Evolutionary conservation across 495 filamentous ascomycete genomes (phyloP), one percentile per base, ranked within the genome.

Genomic region (Hypoxylon rickii): DNA sequence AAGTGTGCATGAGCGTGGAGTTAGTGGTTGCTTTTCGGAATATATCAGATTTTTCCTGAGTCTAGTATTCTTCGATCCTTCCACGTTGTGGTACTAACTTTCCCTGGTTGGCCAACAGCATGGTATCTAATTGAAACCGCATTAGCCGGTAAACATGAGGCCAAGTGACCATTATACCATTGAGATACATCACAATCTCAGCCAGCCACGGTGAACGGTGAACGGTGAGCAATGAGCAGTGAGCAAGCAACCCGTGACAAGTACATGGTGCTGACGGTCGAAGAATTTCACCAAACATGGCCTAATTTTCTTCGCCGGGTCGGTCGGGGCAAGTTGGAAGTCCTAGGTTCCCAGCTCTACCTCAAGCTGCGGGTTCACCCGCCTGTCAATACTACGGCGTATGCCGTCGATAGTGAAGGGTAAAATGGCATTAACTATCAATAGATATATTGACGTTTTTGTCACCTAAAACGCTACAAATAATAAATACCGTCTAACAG

Each of bases 1-100:
- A 63, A 57, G 45, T 55, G 52, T 65, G 63, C 51, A 66, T 55
- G 36, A 63, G 62, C 65, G 49, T 32, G 65, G 65, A 64, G 65
- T 68, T 68, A 54, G 58, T 58, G 65, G 59, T 54, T 63, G 53
- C 48, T 58, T 62, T 58, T 53, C 42, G 59, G 59, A 58, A 63
- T 58, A 63, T 63, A 58, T 37, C 37, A 47, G 33, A 39, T 39
- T 44, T 49, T 40, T 13, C 42, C 36, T 20, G 37, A 38, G 49
- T 31, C 44, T 43, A 10, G 48, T 10, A 5, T 44, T 33, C 44
- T 50, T 12, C 15, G 42, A 5, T 44, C 29, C 44, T 50, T 12
- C 15, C 41, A 33, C 22, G 37, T 22, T 33, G 13, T 46, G 16
- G 11, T 44, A 40, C 40, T 44, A 37, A 8, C 10, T 36, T 47